Percentiles rank a stretch among this genome's conserved stretches.
phyloP scores from a whole-genome alignment of 2,329 filamentous ascomycete species.

The Talaromyces marneffei region DNA sequence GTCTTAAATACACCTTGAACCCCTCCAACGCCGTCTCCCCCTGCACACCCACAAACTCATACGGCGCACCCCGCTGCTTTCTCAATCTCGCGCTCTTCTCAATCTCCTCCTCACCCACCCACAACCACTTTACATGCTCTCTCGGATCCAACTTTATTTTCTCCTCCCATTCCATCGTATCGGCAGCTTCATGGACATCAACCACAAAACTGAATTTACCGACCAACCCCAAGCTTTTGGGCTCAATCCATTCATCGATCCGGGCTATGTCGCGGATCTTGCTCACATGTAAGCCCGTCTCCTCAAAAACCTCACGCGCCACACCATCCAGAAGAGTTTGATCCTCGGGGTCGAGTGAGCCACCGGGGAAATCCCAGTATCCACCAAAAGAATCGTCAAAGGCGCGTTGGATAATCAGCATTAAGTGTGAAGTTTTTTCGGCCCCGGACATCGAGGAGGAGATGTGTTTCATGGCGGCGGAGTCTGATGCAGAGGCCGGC shows the following conservation, averaged over 20 bases:
- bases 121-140: conserved; percentile 34
- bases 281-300: conserved; percentile 45
- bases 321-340: conserved; percentile 45
- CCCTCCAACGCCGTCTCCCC: conserved; percentile 18
- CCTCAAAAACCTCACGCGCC: conserved; percentile 48
- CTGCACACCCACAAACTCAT: conserved; percentile 20
- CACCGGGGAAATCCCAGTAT: conserved; percentile 50
- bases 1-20: conserved; percentile 2
- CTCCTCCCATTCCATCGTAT: conserved; percentile 17
- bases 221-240: conserved; percentile 8
- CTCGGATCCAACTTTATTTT: conserved; percentile 26
- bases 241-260: conserved; percentile 25
- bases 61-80: conserved; percentile 13
- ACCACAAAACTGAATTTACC: conserved; percentile 37
- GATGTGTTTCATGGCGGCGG: neutral
- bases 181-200: conserved; percentile 25
- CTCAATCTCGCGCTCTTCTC: conserved; percentile 11
- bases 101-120: conserved; percentile 36
- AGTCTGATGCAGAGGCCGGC: conserved; percentile 5
- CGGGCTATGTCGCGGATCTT: conserved; percentile 39
- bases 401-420: conserved; percentile 44
- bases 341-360: conserved; percentile 43
- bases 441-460: neutral
- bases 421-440: conserved; percentile 21
- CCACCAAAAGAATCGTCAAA: conserved; percentile 34